A percentile compares a stretch with the other conserved stretches of the same genome.
phyloP scores from a whole-genome alignment of 148 eudicot species.

The Chenopodium quinoa region DNA sequence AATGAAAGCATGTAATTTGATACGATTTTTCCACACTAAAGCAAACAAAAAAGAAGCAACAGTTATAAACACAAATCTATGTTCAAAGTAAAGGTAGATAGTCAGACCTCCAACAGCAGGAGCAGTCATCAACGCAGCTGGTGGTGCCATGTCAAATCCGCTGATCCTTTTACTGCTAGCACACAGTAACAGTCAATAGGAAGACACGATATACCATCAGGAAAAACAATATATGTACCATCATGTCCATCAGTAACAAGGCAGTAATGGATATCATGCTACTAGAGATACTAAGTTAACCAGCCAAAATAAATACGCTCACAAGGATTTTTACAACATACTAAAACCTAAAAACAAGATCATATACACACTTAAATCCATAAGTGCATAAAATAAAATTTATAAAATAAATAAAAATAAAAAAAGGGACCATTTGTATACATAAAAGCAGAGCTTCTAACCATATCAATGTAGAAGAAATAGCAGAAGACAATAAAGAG shows the following conservation, averaged over 20 bases:
- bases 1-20: conserved; percentile 75
- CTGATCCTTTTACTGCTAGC: conserved; percentile 87
- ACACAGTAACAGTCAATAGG: conserved; percentile 16
- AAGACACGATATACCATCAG: background rate
- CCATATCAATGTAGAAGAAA: background rate
- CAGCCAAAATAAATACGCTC: background rate
- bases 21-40: conserved; percentile 79
- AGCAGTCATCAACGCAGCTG: conserved; percentile 71
- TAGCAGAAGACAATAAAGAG: background rate
- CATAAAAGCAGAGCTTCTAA: background rate
- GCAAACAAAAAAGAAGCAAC: conserved; percentile 43
- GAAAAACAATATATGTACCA: background rate
- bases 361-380: background rate
- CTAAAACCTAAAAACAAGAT: background rate
- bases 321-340: background rate
- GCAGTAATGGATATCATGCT: background rate
- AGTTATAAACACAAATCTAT: conserved; percentile 47
- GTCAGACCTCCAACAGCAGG: conserved; percentile 62
- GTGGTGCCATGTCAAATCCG: conserved; percentile 99
- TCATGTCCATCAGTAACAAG: background rate
- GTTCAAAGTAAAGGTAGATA: conserved; percentile 20
- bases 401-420: too few relatives aligned
- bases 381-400: too few relatives aligned
- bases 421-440: background rate
- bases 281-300: background rate